Base-by-base conservation (phyloP, 176 grass and related monocot species). In the Oryza longistaminata region DNA sequence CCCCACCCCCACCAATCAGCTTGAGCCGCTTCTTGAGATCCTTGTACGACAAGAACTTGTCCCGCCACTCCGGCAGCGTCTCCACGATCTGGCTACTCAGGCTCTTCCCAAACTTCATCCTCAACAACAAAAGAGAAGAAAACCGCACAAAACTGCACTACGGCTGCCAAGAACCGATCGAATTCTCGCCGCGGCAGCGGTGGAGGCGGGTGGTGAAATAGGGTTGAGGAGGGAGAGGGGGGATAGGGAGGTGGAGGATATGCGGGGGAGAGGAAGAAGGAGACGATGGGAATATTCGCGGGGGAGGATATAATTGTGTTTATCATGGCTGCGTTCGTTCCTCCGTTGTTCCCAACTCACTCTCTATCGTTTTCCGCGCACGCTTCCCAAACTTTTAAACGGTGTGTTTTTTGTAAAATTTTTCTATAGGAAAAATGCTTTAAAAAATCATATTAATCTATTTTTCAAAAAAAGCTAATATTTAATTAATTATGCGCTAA, bases 41-140 rank as follows among this genome's bases (percentile, higher is more conserved):
- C 91, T 98, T 98, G 81, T 98, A 98, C 82, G 93, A 95, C 37
- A 95, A 73, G 83, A 98, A 98, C 91, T 95, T 95, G 85, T 98
- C 96, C 53, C 93, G 87, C 96, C 96, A 98, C 83, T 98, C 96
- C 76, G 96, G 96, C 83, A 98, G 86, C 42, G 96, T 98, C 83
- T 98, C 96, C 89, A 88, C 96, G 83, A 98, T 98, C 89, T 98
- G 96, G 46, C 81, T 91, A 77, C 91, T 95, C 80, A 98, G 82
- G 73, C 93, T 98, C 87, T 98, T 98, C 64, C 95, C 95, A 66
- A 98, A 98, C 88, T 98, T 98, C 95, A 98, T 95, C 29, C 10
- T 21, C 55, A 60, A 21, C 6, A 62, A 62, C 5, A 53, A 4
- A 0, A 55, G 29, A 31, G 2, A 31, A 31, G 2, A 31, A 3